Base-by-base conservation (phyloP, 495 filamentous ascomycete species). In the Diplogelasinospora grovesii region DNA sequence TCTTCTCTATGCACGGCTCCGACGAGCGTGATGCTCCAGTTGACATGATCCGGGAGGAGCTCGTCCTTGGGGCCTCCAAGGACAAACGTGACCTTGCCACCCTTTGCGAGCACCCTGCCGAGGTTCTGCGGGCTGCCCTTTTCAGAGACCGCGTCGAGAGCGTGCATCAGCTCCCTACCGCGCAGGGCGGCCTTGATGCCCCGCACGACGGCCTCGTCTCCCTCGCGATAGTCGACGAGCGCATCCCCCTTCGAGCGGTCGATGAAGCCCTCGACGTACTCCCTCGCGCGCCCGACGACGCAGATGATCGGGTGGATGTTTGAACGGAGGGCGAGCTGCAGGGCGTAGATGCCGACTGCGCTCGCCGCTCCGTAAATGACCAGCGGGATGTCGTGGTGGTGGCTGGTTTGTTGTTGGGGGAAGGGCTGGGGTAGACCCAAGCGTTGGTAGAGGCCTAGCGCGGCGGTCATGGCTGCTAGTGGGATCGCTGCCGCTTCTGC, bases 241-340 rank as follows among this genome's bases (percentile, higher is more conserved):
- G 64, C 57, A 52, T 90, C 85, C 33, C 85, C 85, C 54, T 82
- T 84, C 38, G 48, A 49, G 24, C 52, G 54, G 53, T 83, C 78
- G 27, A 90, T 68, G 22, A 86, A 56, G 0, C 50, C 57, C 53
- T 77, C 68, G 1, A 86, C 79, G 48, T 74, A 76, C 4, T 71
- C 27, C 9, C 52, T 57, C 8, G 77, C 32, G 14, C 63, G 61
- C 1, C 84, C 84, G 1, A 84, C 83, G 4, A 89, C 65, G 25
- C 61, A 75, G 40, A 88, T 79, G n/a, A 88, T 44, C 0, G 84
- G 85, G 54, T 86, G 82, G 43, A 89, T 81, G 49, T 85, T 79
- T 23, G 80, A 75, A 13, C 66, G 57, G n/a, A 46, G 50, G 14
- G 83, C 83, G 15, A 87, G 61, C 54, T 88, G 82, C 41, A 87